Evolutionary conservation across 768 basidiomycete genomes (phyloP).

Genomic region (Pholiota molesta): DNA sequence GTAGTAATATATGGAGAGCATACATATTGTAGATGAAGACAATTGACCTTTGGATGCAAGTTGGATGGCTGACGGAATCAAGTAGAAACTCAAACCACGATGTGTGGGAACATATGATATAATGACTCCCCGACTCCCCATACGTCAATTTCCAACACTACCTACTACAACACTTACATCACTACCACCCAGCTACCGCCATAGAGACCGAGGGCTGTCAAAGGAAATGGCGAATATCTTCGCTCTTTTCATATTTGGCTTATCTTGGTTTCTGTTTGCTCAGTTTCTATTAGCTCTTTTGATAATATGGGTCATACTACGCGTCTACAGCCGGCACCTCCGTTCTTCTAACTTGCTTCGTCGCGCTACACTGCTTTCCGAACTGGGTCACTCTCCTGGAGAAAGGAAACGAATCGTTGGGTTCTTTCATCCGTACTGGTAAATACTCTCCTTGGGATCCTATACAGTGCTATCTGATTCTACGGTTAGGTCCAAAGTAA

Average conservation of each 20-base stretch:
- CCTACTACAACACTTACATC: background rate
- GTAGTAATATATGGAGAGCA: too few species aligned
- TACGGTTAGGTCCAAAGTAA: conserved; percentile 58
- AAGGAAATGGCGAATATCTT: background rate
- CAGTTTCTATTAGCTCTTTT: background rate
- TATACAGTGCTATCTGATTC: conserved; percentile 33
- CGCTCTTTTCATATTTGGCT: background rate
- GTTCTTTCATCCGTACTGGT: conserved; percentile 98
- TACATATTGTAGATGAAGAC: too few species aligned
- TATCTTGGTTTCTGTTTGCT: background rate
- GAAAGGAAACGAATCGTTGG: conserved; percentile 55
- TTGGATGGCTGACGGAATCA: too few species aligned
- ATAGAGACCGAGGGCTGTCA: background rate
- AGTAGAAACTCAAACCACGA: too few species aligned
- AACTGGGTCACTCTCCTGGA: conserved; percentile 27
- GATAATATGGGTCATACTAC: conserved; percentile 20
- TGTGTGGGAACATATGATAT: too few species aligned
- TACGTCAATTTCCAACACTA: too few species aligned
- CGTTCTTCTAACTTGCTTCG: conserved; percentile 20
- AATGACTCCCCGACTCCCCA: too few species aligned
- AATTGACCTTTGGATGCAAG: too few species aligned
- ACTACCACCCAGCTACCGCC: background rate
- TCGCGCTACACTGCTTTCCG: conserved; percentile 21
- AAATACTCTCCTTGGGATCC: conserved; percentile 25
- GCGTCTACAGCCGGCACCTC: conserved; percentile 23